Percentiles rank a stretch among this genome's conserved stretches.
Evolutionary conservation across 2,329 filamentous ascomycete species (phyloP).

Genomic region (Xenoacremonium recifei): DNA sequence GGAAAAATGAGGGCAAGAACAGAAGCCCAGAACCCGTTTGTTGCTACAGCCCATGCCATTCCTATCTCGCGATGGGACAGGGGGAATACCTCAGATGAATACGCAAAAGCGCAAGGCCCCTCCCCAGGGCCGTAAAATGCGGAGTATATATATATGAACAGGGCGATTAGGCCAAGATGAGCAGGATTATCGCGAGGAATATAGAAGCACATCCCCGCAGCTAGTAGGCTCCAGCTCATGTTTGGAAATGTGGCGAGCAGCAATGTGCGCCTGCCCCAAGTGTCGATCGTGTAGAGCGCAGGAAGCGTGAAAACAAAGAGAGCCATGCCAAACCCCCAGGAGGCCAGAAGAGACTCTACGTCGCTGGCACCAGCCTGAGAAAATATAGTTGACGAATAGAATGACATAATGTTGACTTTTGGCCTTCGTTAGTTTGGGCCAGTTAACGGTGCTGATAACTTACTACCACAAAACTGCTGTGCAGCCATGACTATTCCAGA

Average conservation of each 20-base stretch:
- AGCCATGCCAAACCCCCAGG: slow-evolving; percentile 46
- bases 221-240: slow-evolving; percentile 27
- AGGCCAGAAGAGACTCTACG: slow-evolving; percentile 46
- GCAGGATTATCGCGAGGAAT: slow-evolving; percentile 10
- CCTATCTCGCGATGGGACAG: slow-evolving; percentile 65
- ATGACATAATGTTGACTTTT: slow-evolving; percentile 52
- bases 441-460: background rate
- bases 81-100: slow-evolving; percentile 65
- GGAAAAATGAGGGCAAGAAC: slow-evolving; percentile 59
- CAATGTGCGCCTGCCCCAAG: slow-evolving; percentile 23
- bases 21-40: slow-evolving; percentile 37
- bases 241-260: slow-evolving; percentile 22
- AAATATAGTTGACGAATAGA: slow-evolving; percentile 64
- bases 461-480: slow-evolving; percentile 8
- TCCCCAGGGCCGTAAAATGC: slow-evolving; percentile 44
- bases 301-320: slow-evolving; percentile 38
- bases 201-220: slow-evolving; percentile 23
- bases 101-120: slow-evolving; percentile 62
- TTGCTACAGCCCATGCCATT: slow-evolving; percentile 60
- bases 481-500: slow-evolving; percentile 3
- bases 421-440: no score
- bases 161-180: slow-evolving; percentile 12
- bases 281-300: slow-evolving; percentile 29
- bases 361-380: slow-evolving; percentile 50
- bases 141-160: slow-evolving; percentile 28